Evolutionary conservation across 306 rosid species (phyloP).

Genomic region (Prunus dulcis): DNA sequence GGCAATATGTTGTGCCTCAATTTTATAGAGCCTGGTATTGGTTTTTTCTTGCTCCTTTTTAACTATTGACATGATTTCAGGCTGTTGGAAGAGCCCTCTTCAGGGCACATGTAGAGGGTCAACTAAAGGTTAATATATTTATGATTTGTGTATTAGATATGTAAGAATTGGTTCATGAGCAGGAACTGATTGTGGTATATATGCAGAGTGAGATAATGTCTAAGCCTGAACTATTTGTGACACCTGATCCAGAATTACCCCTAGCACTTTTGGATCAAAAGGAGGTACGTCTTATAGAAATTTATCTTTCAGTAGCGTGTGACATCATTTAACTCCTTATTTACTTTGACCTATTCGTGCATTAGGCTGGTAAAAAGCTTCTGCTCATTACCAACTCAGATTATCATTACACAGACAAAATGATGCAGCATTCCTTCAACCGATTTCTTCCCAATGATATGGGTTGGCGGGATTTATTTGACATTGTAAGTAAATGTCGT

Average conservation of each 20-base stretch:
- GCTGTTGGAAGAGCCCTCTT: constrained; percentile 97
- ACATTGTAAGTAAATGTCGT: constrained; percentile 63
- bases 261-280: constrained; percentile 93
- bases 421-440: constrained; percentile 96
- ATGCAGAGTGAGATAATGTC: constrained; percentile 96
- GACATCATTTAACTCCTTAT: constrained; percentile 20
- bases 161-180: constrained; percentile 10
- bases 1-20: constrained; percentile 39
- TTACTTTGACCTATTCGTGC: constrained; percentile 27
- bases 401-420: constrained; percentile 84
- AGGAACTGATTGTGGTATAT: constrained; percentile 30
- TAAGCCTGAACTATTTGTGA: constrained; percentile 91
- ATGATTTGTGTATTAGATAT: constrained; percentile 4
- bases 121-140: constrained; percentile 65
- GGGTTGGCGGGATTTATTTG: constrained; percentile 95
- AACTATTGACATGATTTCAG: constrained; percentile 54
- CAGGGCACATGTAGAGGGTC: constrained; percentile 98
- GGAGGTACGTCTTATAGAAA: constrained; percentile 49
- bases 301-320: constrained; percentile 10
- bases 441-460: constrained; percentile 93
- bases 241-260: constrained; percentile 93
- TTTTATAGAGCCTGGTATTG: constrained; percentile 6
- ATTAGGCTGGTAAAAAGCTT: constrained; percentile 93
- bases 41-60: constrained; percentile 24
- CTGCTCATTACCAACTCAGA: constrained; percentile 97